Percentiles rank a stretch among this genome's conserved stretches.
Evolutionary conservation across 768 basidiomycete genomes (phyloP).

Genomic region (Leucogyrophana mollusca): DNA sequence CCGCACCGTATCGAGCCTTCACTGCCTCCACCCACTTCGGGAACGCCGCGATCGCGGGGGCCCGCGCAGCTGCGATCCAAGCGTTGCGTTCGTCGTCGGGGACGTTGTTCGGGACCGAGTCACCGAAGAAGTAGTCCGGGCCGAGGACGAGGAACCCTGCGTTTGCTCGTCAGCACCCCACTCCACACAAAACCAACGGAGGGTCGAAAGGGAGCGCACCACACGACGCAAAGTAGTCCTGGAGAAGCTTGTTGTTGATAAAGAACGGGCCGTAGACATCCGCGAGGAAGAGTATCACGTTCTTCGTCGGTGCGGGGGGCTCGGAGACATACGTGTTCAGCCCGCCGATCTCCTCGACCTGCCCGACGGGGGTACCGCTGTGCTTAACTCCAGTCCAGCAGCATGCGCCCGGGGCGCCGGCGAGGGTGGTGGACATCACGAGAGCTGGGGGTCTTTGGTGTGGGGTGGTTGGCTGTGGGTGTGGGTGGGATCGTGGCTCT

Average conservation of each 20-base stretch:
- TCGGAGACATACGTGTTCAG: constrained; percentile 50
- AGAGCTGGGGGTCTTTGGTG: background rate
- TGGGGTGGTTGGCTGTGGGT: too few species aligned
- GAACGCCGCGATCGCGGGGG: constrained; percentile 32
- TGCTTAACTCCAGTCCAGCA: constrained; percentile 50
- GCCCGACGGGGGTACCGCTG: constrained; percentile 42
- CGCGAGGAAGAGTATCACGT: constrained; percentile 49
- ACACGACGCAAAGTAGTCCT: constrained; percentile 54
- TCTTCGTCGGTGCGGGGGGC: constrained; percentile 34
- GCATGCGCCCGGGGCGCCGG: constrained; percentile 41
- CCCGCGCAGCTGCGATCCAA: constrained; percentile 36
- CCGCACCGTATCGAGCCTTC: constrained; percentile 40
- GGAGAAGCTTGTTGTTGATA: constrained; percentile 49
- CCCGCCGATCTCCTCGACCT: constrained; percentile 38
- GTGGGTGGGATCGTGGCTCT: too few species aligned
- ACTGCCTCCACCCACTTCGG: constrained; percentile 49
- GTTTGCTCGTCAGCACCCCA: background rate
- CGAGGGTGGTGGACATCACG: constrained; percentile 20
- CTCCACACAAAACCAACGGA: too few species aligned
- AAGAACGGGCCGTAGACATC: constrained; percentile 55
- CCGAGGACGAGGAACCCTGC: constrained; percentile 53
- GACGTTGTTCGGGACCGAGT: constrained; percentile 37
- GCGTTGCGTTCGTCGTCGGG: constrained; percentile 32
- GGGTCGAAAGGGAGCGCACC: constrained; percentile 30
- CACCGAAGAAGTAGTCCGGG: constrained; percentile 58